Percentiles rank a stretch among this genome's conserved stretches.
These are phyloP conservation scores for Excoecaria cochinchinensis DNA, from an alignment of 345 rosid genomes.

Conservation along the genomic window DNA sequence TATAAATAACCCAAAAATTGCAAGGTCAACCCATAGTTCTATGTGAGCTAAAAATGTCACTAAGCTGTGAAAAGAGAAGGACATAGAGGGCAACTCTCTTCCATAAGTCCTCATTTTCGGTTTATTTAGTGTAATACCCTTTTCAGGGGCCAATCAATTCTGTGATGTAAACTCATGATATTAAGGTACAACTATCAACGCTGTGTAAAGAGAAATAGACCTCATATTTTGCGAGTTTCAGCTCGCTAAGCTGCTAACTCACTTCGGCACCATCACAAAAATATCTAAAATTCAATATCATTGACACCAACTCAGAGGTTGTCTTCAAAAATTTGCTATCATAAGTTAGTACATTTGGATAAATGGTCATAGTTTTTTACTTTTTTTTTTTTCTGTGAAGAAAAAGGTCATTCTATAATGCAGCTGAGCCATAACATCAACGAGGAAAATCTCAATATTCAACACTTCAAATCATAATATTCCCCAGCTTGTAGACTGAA, in stretches of 20 bases:
- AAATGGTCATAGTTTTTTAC: background rate
- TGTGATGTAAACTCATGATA: background rate
- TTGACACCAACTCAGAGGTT: background rate
- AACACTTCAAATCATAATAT: slow-evolving; percentile 1
- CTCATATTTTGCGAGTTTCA: background rate
- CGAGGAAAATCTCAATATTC: background rate
- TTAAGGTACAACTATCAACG: background rate
- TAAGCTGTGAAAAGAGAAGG: background rate
- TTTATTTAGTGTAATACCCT: background rate
- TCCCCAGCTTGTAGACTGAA: slow-evolving; percentile 4
- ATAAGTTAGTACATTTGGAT: background rate
- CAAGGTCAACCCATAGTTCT: background rate
- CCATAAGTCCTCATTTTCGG: background rate
- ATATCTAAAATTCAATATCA: background rate
- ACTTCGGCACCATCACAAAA: background rate
- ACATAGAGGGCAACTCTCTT: background rate
- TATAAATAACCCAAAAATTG: background rate
- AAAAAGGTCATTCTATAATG: background rate
- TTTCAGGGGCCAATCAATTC: background rate
- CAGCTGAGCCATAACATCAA: background rate
- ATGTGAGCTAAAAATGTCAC: background rate
- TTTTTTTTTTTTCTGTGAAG: background rate
- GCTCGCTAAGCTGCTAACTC: background rate
- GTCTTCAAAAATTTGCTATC: background rate
- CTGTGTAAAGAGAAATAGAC: background rate